Percentiles rank a stretch among this genome's conserved stretches.
phyloP scores from a whole-genome alignment of 78 protist species.

The Bigelowiella natans region DNA sequence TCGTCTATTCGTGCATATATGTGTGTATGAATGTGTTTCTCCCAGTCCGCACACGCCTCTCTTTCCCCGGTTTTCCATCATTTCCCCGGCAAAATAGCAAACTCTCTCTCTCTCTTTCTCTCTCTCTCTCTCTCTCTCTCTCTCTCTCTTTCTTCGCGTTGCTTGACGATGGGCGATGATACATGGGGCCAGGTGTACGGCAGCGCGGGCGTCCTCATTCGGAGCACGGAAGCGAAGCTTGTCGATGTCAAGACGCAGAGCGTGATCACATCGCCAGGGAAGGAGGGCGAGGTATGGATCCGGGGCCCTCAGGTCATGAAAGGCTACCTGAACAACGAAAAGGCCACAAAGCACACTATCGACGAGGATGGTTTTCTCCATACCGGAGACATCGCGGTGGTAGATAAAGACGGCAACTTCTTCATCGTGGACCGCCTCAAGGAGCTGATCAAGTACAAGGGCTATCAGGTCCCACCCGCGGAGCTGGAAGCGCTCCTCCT shows the following conservation, averaged over 20 bases:
- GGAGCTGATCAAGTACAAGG: constrained; percentile 62
- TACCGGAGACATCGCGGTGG: constrained; percentile 73
- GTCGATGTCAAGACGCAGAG: not conserved
- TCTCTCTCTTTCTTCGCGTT: not conserved
- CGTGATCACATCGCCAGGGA: too few species aligned
- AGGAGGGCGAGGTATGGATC: constrained; percentile 38
- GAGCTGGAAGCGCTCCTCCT: constrained; percentile 72
- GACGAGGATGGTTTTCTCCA: constrained; percentile 33
- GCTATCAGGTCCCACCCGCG: constrained; percentile 85
- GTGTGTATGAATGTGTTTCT: too few species aligned
- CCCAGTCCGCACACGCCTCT: too few species aligned
- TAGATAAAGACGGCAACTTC: constrained; percentile 42
- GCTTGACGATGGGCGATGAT: not conserved
- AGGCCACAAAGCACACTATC: constrained; percentile 53
- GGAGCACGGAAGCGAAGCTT: not conserved
- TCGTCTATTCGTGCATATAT: too few species aligned
- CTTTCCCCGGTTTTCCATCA: too few species aligned
- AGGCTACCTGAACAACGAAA: constrained; percentile 47
- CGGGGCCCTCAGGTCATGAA: constrained; percentile 73
- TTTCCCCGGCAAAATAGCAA: too few species aligned
- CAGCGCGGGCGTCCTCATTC: not conserved
- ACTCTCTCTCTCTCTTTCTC: too few species aligned
- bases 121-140: too few species aligned
- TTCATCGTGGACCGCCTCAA: constrained; percentile 50
- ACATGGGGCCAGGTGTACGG: not conserved